Evolutionary conservation across 176 grass and related monocot species (phyloP).

Genomic region (Zea mays): Zm-B73-REFERENCE-NAM-5.0 NC_050101.1:158145501-158146000

Average conservation of each 20-base stretch:
- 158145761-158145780: not conserved
- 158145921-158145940: not conserved
- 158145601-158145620: not conserved
- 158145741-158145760: not conserved
- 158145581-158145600: not conserved
- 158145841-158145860: slow-evolving; percentile 13
- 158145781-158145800: slow-evolving; percentile 7
- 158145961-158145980: slow-evolving; percentile 25
- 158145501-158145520: too few relatives aligned
- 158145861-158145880: too few relatives aligned
- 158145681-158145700: slow-evolving; percentile 25
- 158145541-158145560: not conserved
- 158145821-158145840: slow-evolving; percentile 30
- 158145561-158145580: not conserved
- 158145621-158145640: not conserved
- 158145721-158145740: not conserved
- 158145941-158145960: slow-evolving; percentile 36
- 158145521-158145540: too few relatives aligned
- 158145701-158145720: slow-evolving; percentile 39
- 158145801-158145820: not conserved
- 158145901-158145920: not conserved
- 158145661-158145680: slow-evolving; percentile 31
- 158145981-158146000: not conserved
- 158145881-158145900: not conserved
- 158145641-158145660: slow-evolving; percentile 43